Conservation (phyloP, 495 filamentous ascomycete species). For the Hamigera avellanea region DNA sequence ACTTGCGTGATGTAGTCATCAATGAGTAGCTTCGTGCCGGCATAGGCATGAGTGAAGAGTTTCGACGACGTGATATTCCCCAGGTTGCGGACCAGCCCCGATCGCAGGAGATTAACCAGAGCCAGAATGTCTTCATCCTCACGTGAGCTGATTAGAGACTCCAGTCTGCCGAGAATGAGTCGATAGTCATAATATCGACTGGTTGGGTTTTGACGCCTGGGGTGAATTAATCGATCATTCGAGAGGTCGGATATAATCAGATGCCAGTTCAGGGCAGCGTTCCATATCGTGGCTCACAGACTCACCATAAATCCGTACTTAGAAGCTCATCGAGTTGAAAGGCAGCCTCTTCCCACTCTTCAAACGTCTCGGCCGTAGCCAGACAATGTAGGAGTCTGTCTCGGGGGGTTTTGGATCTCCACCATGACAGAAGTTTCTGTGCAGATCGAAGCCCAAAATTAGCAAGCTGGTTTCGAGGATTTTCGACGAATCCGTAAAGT, state of each 20-base stretch:
- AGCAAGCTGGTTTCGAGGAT: too few species aligned
- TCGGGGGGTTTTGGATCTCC: conserved; percentile 26
- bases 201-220: conserved; percentile 67
- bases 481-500: too few species aligned
- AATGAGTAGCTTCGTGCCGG: conserved; percentile 81
- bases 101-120: conserved; percentile 69
- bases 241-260: not conserved
- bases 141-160: conserved; percentile 60
- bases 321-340: conserved; percentile 67
- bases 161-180: conserved; percentile 68
- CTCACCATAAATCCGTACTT: conserved; percentile 70
- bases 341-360: conserved; percentile 77
- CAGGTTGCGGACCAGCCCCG: conserved; percentile 79
- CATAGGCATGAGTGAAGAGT: conserved; percentile 75
- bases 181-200: conserved; percentile 82
- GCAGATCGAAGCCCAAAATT: not conserved
- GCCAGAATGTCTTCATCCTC: conserved; percentile 64
- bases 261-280: not conserved
- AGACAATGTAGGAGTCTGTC: conserved; percentile 30
- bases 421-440: conserved; percentile 29
- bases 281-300: not conserved
- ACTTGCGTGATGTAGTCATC: conserved; percentile 85
- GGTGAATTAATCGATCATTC: too few species aligned
- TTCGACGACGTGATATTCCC: conserved; percentile 82
- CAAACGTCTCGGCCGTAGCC: conserved; percentile 52